Conservation (phyloP, 108 stramenopile species). For the Parietichytrium sp. region DNA sequence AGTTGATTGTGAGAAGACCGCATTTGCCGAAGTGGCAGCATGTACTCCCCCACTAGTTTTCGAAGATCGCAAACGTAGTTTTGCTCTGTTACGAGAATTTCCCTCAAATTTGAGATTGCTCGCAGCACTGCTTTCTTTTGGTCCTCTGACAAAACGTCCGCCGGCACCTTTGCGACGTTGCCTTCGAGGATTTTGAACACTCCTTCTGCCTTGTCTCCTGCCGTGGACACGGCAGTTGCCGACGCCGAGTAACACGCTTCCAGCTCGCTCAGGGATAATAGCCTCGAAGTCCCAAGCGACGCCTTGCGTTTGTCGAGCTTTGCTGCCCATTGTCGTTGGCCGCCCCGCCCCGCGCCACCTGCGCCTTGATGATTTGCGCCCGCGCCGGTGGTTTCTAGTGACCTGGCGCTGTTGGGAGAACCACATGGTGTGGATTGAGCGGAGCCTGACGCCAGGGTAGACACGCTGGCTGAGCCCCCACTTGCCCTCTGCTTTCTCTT, state of each 20-base stretch:
- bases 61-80: too few species aligned
- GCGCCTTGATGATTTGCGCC: neutral
- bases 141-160: too few species aligned
- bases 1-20: neutral
- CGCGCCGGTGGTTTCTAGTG: too few species aligned
- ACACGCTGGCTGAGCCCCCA: too few species aligned
- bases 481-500: too few species aligned
- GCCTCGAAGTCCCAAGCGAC: neutral
- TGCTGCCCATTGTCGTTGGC: slow-evolving; percentile 21
- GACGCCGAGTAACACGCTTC: slow-evolving; percentile 26
- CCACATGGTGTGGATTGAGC: too few species aligned
- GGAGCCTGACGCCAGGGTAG: too few species aligned
- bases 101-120: too few species aligned
- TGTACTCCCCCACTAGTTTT: too few species aligned
- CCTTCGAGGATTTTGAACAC: neutral
- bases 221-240: neutral
- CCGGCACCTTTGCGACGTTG: neutral
- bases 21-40: too few species aligned
- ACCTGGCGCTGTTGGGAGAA: too few species aligned
- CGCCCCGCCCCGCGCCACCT: neutral
- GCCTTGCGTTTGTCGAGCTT: slow-evolving; percentile 30
- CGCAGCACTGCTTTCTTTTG: neutral
- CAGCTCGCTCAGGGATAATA: slow-evolving; percentile 9
- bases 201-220: neutral
- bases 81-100: too few species aligned